Base-by-base conservation (phyloP, 2,329 filamentous ascomycete species). In the Aspergillus sp. region DNA sequence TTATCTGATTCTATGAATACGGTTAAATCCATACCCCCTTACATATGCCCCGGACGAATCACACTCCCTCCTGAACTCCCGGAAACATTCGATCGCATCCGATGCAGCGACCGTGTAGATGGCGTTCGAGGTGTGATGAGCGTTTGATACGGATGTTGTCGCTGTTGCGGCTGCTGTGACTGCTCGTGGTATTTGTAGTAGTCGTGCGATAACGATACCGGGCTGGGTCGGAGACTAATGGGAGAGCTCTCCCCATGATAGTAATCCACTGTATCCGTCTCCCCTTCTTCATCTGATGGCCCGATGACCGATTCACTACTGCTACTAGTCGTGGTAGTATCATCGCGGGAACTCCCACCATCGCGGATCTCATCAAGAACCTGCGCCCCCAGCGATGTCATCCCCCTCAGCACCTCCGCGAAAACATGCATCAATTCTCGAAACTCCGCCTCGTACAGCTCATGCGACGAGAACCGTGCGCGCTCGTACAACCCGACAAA, bases 401-500 rank as follows among this genome's bases (percentile, higher is more conserved):
- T 94, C 12, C 76, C 78, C 44, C 85, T 80, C 9, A 97, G 72
- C 0, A 97, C 72, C 45, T 86, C 81, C 2, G 90, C 86, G 65
- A 97, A 96, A 28, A 86, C 74, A 47, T 82, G 78, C 88, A 96
- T 96, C 29, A 96, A 72, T 26, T 77, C 71, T 34, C 85, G 77
- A 62, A 98, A 97, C 44, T 84, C 77, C 0, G 68, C 59, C 55
- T 90, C 84, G 2, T 80, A 77, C 3, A 95, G 71, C 1, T 84
- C 78, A 4, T 74, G 71, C 0, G 78, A 79, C 2, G 87, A 90
- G 69, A 94, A 98, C 36, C 91, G 83, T 2, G 89, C 88, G 48
- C 79, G 74, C 69, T 97, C 93, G 68, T 96, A 98, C 19, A 80
- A 71, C 1, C 76, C 67, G 19, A 96, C 69, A 61, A 97, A 98